A percentile compares a stretch with the other conserved stretches of the same genome.
Conservation (phyloP, 2,329 filamentous ascomycete genomes). For the Colletotrichum scovillei region DNA sequence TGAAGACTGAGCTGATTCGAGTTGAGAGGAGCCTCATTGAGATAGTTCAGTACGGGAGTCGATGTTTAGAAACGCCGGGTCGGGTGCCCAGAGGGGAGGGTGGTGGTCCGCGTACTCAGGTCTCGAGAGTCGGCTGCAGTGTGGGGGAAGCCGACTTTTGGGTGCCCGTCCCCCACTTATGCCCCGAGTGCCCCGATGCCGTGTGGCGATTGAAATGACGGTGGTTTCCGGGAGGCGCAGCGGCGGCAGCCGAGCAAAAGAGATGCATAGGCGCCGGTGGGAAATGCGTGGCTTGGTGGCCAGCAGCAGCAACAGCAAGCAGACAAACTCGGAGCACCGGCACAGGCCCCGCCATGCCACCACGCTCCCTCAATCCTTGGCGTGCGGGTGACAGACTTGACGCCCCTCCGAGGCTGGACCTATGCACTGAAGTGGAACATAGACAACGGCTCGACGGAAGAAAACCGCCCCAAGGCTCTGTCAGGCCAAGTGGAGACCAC, state of each 20-base stretch:
- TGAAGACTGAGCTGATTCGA: background rate
- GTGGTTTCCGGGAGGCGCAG: constrained; percentile 17
- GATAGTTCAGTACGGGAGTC: background rate
- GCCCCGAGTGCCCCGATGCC: constrained; percentile 10
- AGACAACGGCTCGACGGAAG: background rate
- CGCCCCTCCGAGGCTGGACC: background rate
- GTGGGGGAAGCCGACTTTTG: background rate
- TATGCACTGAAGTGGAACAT: background rate
- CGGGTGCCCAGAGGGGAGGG: background rate
- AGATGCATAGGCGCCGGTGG: background rate
- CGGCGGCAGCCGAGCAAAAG: background rate
- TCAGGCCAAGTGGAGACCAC: background rate
- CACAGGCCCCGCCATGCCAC: background rate
- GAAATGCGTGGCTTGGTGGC: background rate
- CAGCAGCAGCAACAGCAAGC: background rate
- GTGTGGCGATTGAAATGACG: constrained; percentile 4
- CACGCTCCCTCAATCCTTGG: background rate
- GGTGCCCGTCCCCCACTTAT: constrained; percentile 5
- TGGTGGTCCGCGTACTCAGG: background rate
- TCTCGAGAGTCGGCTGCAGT: background rate
- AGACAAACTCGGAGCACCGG: constrained; percentile 5
- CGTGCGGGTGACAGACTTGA: background rate
- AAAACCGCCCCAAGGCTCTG: background rate
- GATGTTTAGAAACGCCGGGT: background rate
- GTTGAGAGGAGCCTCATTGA: background rate